Base-by-base conservation (phyloP, 2,329 filamentous ascomycete genomes). In the Arthrobotrys megalospora region DNA sequence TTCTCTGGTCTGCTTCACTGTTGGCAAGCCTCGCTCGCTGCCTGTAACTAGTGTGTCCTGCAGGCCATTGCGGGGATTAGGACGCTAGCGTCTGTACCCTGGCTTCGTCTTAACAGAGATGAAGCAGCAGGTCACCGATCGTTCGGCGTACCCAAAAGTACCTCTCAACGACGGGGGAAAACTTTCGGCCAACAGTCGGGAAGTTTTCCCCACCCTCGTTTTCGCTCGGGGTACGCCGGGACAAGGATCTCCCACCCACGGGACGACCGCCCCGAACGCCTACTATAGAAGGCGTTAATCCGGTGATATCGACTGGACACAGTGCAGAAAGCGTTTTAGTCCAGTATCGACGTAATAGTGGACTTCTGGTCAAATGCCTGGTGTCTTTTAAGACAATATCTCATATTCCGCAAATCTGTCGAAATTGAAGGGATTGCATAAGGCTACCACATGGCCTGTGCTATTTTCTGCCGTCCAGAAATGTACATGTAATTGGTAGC, bases 341-440 rank as follows among this genome's bases (percentile, higher is more conserved):
- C 24, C 16, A n/a, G 21, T 32, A 65, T 58, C 69, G 69, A 73
- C 62, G 69, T 73, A 65, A 73, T 70, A 66, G 69, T 73, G 69
- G 69, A 52, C 43, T 73, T 73, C 55, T 60, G 47, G 16, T 60
- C 48, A 62, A 65, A 64, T 19, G 68, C 19, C 67, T 64, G 28
- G 67, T 21, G 36, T 65, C 16, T 55, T 55, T 21, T 48, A 73
- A 73, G 69, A 73, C 69, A 65, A 24, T 60, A 58, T 73, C 50
- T 73, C 69, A 66, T 73, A 50, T 66, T 73, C 68, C 68, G 58
- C 58, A 73, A 65, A 73, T 73, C 69, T 73, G 69, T 73, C 69
- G 69, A 73, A 73, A 73, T 65, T 66, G 62, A 66, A 60, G 52
- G 36, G 53, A 66, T 19, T 65, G 47, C 28, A 64, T 34, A 64